phyloP scores from a whole-genome alignment of 805 yeast species.

The Nakazawaea ishiwadae region DNA sequence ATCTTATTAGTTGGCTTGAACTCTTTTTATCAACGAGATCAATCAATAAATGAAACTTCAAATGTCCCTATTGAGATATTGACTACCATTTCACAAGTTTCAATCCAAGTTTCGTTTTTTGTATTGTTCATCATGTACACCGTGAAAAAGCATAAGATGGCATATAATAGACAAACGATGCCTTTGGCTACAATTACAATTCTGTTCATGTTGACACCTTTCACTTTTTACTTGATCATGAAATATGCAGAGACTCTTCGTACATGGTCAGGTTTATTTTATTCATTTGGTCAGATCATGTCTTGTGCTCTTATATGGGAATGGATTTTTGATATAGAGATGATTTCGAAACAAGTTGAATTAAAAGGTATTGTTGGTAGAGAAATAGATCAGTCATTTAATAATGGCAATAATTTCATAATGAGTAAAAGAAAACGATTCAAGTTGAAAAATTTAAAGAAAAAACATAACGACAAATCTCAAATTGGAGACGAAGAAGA shows the following conservation, averaged over 20 bases:
- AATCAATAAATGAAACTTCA: too few relatives aligned
- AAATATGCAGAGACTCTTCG: conserved; percentile 32
- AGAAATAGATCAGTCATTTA: conserved; percentile 30
- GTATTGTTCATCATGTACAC: conserved; percentile 4
- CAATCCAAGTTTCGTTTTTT: conserved; percentile 8
- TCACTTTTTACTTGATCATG: conserved; percentile 24
- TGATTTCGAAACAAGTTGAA: conserved; percentile 45
- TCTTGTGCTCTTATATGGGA: conserved; percentile 59
- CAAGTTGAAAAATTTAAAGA: neutral
- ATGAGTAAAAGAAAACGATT: neutral
- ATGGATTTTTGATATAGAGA: conserved; percentile 54
- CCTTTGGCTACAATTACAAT: conserved; percentile 42
- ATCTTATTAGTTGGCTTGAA: conserved; percentile 19
- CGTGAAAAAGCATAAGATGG: conserved; percentile 22
- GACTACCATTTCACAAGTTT: conserved; percentile 4
- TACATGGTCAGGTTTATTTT: conserved; percentile 45
- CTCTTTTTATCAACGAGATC: conserved; percentile 13
- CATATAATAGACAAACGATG: conserved; percentile 41
- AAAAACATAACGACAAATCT: conserved; percentile 1
- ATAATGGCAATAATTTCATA: neutral
- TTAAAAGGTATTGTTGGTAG: conserved; percentile 60
- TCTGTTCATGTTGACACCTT: conserved; percentile 31
- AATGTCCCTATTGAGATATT: conserved; percentile 1
- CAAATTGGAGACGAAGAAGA: neutral
- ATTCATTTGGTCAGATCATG: conserved; percentile 44